Percentiles rank a stretch among this genome's conserved stretches.
Conservation (phyloP, 805 yeast genomes). For the Isabelozyma rhagii region DNA sequence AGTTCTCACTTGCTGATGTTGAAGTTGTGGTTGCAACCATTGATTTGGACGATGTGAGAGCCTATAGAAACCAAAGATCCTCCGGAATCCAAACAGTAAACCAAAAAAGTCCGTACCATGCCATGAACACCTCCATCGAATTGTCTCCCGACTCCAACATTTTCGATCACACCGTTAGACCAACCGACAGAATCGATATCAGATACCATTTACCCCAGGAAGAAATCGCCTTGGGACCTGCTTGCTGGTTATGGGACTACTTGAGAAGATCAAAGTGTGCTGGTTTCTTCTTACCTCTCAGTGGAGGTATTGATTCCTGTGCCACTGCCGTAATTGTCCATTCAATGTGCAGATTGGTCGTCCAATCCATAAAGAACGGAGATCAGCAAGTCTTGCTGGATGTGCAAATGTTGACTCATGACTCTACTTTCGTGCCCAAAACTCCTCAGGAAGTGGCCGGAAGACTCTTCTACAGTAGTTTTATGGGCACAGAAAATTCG, state of each 20-base stretch:
- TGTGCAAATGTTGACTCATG: constrained; percentile 63
- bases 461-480: constrained; percentile 80
- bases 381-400: constrained; percentile 75
- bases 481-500: constrained; percentile 95
- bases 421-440: constrained; percentile 60
- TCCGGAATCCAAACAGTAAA: constrained; percentile 69
- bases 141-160: constrained; percentile 57
- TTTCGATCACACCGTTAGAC: constrained; percentile 60
- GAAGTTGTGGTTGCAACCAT: constrained; percentile 96
- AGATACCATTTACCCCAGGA: constrained; percentile 83
- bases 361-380: constrained; percentile 62
- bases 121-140: constrained; percentile 62
- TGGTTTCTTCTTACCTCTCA: constrained; percentile 88
- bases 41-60: constrained; percentile 85
- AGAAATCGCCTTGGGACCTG: constrained; percentile 97
- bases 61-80: constrained; percentile 72
- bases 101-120: constrained; percentile 43
- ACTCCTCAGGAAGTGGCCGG: constrained; percentile 75
- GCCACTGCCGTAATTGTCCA: constrained; percentile 94
- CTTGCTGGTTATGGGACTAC: constrained; percentile 99
- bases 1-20: constrained; percentile 85
- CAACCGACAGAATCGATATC: constrained; percentile 50
- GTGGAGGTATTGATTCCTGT: constrained; percentile 98
- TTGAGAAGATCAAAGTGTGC: constrained; percentile 85
- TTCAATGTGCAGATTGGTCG: constrained; percentile 89